Conservation (phyloP, 257 asterid genomes). For the Rubia yunnanensis region DNA sequence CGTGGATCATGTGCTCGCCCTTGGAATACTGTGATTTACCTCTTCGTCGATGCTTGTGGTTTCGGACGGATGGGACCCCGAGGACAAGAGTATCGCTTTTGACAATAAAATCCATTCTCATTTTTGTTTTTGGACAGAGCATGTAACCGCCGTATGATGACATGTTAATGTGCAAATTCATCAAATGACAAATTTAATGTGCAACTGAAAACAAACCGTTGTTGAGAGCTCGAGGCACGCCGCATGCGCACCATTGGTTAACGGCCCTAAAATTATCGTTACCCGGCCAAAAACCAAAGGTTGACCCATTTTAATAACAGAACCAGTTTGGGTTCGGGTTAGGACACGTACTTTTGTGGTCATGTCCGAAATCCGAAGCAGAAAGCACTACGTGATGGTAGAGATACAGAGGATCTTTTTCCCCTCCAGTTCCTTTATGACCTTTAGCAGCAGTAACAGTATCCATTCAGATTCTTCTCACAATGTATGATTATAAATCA, state of each 20-base stretch:
- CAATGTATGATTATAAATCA: conserved; percentile 22
- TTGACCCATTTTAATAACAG: background rate
- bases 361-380: background rate
- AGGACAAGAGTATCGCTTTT: too few relatives aligned
- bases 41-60: too few relatives aligned
- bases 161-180: too few relatives aligned
- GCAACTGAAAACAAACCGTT: background rate
- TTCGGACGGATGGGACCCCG: too few relatives aligned
- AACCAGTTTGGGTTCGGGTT: background rate
- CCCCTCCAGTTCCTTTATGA: conserved; percentile 7
- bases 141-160: too few relatives aligned
- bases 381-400: background rate
- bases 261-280: background rate
- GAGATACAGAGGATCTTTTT: conserved; percentile 10
- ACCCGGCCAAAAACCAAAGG: background rate
- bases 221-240: background rate
- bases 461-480: conserved; percentile 21
- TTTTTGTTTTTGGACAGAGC: too few relatives aligned
- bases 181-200: too few relatives aligned
- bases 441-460: conserved; percentile 13
- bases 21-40: too few relatives aligned
- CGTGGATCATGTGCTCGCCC: too few relatives aligned
- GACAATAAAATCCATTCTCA: too few relatives aligned
- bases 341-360: background rate
- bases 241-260: background rate